phyloP scores from a whole-genome alignment of 1,139 yeast species.

The Yamadazyma oceani region DNA sequence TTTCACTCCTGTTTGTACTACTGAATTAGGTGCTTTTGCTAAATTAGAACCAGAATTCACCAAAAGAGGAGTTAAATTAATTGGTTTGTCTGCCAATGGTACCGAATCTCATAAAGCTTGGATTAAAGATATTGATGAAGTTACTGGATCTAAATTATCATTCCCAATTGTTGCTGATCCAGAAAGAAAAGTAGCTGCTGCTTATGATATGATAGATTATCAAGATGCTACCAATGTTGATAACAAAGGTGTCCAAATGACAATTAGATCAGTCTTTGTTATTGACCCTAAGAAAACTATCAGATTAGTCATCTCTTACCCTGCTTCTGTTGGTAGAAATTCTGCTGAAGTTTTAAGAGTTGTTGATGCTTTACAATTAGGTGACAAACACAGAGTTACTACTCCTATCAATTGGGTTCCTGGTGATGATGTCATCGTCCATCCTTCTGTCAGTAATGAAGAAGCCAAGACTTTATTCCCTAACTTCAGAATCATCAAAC shows the following conservation, averaged over 20 bases:
- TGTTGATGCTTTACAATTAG: constrained; percentile 78
- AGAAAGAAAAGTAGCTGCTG: constrained; percentile 74
- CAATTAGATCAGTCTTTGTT: constrained; percentile 80
- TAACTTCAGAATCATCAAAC: constrained; percentile 73
- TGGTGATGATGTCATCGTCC: constrained; percentile 88
- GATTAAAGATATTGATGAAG: constrained; percentile 87
- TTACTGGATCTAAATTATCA: constrained; percentile 64
- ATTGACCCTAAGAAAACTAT: constrained; percentile 87
- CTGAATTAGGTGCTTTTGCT: constrained; percentile 87
- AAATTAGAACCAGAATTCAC: constrained; percentile 79
- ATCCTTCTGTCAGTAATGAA: constrained; percentile 76
- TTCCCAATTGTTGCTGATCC: constrained; percentile 90
- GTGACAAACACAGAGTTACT: constrained; percentile 77
- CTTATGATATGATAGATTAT: constrained; percentile 90
- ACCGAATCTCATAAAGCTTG: constrained; percentile 71
- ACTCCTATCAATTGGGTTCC: constrained; percentile 77
- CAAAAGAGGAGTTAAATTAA: constrained; percentile 71
- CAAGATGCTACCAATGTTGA: constrained; percentile 80
- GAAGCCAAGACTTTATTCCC: constrained; percentile 77
- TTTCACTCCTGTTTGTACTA: constrained; percentile 88
- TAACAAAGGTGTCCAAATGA: constrained; percentile 65
- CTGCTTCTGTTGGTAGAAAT: constrained; percentile 91
- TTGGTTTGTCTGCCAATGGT: constrained; percentile 77
- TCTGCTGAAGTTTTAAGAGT: constrained; percentile 85
- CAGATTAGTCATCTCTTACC: constrained; percentile 80